Conservation (phyloP, 208 protist species). For the Acanthamoeba polyphaga region DNA sequence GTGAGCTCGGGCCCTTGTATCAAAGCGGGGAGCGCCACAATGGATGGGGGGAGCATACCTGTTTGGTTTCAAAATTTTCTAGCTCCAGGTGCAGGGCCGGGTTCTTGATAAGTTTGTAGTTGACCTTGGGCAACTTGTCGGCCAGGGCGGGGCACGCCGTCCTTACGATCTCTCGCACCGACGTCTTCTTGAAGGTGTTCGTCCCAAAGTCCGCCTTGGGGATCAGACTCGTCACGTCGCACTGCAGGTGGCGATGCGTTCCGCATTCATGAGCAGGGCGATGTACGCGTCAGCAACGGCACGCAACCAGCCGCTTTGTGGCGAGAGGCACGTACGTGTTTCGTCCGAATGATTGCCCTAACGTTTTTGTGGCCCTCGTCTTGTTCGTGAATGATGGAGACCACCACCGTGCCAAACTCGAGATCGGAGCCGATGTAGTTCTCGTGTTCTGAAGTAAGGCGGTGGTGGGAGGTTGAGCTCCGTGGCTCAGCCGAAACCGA, state of each 20-base stretch:
- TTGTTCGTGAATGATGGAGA: conserved; percentile 3
- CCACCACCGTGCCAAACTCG: conserved; percentile 20
- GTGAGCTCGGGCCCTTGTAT: neutral
- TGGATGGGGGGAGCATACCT: neutral
- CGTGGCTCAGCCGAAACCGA: neutral
- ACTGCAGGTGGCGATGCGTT: neutral
- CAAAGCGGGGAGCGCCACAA: neutral
- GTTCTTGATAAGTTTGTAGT: conserved; percentile 63
- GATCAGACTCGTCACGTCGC: neutral
- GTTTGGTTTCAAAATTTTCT: conserved; percentile 72
- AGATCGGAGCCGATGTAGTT: conserved; percentile 53
- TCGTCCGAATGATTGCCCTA: conserved; percentile 23
- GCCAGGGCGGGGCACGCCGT: conserved; percentile 4
- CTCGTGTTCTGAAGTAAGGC: neutral
- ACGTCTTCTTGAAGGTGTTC: conserved; percentile 60
- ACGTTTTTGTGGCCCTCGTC: conserved; percentile 14
- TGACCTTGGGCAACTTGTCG: conserved; percentile 40
- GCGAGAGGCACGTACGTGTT: neutral
- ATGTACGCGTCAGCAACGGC: neutral
- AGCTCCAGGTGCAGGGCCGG: conserved; percentile 49
- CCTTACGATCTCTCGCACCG: conserved; percentile 36
- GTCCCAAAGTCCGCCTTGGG: conserved; percentile 52
- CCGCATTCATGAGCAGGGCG: too few species aligned
- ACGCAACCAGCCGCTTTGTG: neutral
- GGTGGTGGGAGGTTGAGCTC: neutral